phyloP scores from a whole-genome alignment of 768 basidiomycete genomes.

The Amanita pseudoporphyria region DNA sequence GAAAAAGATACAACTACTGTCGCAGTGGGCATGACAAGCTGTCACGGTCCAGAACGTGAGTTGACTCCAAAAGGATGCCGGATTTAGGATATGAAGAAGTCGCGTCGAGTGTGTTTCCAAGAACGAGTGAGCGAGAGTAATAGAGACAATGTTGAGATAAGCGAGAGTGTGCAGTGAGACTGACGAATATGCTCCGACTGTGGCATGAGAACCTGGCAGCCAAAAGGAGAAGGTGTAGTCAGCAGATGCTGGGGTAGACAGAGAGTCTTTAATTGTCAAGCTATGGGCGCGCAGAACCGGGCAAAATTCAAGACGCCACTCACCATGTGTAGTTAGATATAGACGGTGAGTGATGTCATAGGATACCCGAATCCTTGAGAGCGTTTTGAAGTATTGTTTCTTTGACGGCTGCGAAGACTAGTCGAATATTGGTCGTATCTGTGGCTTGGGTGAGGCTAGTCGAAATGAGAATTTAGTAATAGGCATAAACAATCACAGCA shows the following conservation, averaged over 20 bases:
- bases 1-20: neutral
- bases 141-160: too few relatives aligned
- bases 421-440: slow-evolving; percentile 72
- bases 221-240: neutral
- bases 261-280: neutral
- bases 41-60: neutral
- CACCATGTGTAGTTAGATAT: neutral
- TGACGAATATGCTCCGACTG: neutral
- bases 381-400: slow-evolving; percentile 93
- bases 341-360: slow-evolving; percentile 26
- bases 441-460: slow-evolving; percentile 80
- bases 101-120: too few relatives aligned
- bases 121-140: too few relatives aligned
- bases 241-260: neutral
- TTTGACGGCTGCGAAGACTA: slow-evolving; percentile 84
- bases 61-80: neutral
- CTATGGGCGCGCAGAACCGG: neutral
- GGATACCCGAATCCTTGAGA: slow-evolving; percentile 75
- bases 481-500: neutral
- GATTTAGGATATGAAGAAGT: too few relatives aligned
- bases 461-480: neutral
- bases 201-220: neutral
- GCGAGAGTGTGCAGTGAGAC: neutral
- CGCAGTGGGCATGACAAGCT: neutral
- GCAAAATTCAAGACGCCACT: neutral